phyloP scores from a whole-genome alignment of 2,329 filamentous ascomycete species.

The Hypoxylon sp. region DNA sequence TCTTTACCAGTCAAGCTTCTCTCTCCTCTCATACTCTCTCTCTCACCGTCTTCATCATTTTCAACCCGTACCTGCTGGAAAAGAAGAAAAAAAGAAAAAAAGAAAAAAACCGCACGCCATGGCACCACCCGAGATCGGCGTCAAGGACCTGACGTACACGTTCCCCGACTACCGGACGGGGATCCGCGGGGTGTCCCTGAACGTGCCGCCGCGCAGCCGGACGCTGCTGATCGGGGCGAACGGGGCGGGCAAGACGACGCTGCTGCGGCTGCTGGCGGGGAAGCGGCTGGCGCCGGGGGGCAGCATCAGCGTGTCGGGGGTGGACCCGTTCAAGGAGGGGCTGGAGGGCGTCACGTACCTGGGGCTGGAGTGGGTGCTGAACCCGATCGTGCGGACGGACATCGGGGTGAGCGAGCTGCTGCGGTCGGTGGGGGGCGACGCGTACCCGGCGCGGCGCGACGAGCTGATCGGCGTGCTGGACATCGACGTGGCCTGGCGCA shows the following conservation, averaged over 20 bases:
- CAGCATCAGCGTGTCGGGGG: constrained; percentile 78
- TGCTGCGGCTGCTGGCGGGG: constrained; percentile 91
- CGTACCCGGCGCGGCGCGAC: constrained; percentile 81
- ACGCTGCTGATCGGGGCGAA: constrained; percentile 96
- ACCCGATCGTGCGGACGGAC: constrained; percentile 93
- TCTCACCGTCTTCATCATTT: background rate
- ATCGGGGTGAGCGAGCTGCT: constrained; percentile 91
- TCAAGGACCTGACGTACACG: constrained; percentile 81
- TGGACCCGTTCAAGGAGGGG: constrained; percentile 89
- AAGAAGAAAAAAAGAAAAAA: too few relatives aligned
- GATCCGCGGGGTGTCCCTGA: constrained; percentile 74
- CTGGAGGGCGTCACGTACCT: constrained; percentile 97
- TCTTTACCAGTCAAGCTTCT: background rate
- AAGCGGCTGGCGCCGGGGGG: constrained; percentile 86
- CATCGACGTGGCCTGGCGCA: constrained; percentile 90
- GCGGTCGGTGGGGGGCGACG: constrained; percentile 83
- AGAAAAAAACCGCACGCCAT: too few relatives aligned
- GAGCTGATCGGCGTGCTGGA: constrained; percentile 89
- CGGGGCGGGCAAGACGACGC: constrained; percentile 95
- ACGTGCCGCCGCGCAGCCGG: constrained; percentile 82
- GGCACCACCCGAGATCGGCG: constrained; percentile 69
- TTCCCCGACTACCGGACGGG: constrained; percentile 89
- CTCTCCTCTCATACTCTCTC: background rate
- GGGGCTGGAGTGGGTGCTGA: constrained; percentile 96
- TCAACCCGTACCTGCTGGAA: too few relatives aligned